Percentiles rank a stretch among this genome's conserved stretches.
These are phyloP conservation scores for Xylariomycetidae sp. DNA, from an alignment of 2,329 filamentous ascomycete genomes.

Conservation along the genomic window DNA sequence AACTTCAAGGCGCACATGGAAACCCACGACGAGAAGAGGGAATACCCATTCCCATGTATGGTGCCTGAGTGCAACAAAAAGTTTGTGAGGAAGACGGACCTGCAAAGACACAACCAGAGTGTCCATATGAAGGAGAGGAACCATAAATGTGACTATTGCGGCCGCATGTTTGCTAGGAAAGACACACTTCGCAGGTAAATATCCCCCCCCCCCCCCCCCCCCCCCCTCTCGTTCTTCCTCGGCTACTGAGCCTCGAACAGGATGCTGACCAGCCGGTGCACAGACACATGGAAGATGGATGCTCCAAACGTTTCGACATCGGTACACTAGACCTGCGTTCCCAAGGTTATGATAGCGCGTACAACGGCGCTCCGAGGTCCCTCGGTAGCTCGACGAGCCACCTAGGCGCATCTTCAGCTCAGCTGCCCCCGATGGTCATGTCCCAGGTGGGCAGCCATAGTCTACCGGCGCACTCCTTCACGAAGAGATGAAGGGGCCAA, in stretches of 20 bases:
- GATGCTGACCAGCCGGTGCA: slow-evolving; percentile 7
- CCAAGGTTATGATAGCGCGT: slow-evolving; percentile 21
- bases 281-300: slow-evolving; percentile 75
- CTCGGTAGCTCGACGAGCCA: slow-evolving; percentile 21
- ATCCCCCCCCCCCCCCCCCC: slow-evolving; percentile 2
- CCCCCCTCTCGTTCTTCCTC: slow-evolving; percentile 1
- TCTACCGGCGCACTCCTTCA: slow-evolving; percentile 18
- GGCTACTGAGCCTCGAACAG: slow-evolving; percentile 2
- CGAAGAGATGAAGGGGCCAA: slow-evolving; percentile 18
- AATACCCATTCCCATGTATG: slow-evolving; percentile 66
- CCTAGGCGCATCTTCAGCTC: slow-evolving; percentile 16
- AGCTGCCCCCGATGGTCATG: slow-evolving; percentile 24
- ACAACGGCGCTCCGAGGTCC: slow-evolving; percentile 15
- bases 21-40: slow-evolving; percentile 70
- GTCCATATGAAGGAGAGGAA: slow-evolving; percentile 72
- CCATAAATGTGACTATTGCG: slow-evolving; percentile 67
- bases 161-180: slow-evolving; percentile 69
- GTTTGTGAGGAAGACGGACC: slow-evolving; percentile 80
- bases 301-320: slow-evolving; percentile 61
- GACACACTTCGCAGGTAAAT: slow-evolving; percentile 75
- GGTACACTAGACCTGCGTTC: slow-evolving; percentile 42
- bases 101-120: slow-evolving; percentile 57
- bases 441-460: slow-evolving; percentile 13
- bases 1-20: slow-evolving; percentile 86
- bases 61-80: slow-evolving; percentile 63